phyloP scores from a whole-genome alignment of 805 yeast species.

The Brettanomyces bruxellensis region DNA sequence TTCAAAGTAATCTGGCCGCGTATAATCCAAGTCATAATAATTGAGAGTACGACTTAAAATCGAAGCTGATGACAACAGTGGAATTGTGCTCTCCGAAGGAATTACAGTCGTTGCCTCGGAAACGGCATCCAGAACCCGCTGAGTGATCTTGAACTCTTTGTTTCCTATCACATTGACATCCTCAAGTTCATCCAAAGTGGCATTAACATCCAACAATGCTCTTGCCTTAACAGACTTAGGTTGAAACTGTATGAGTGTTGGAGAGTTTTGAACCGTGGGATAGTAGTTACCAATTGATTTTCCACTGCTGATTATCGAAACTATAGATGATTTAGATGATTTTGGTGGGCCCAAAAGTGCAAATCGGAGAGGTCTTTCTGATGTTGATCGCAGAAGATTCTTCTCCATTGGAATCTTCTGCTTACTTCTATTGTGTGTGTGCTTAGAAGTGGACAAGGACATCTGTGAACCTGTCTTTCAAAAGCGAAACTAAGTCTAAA shows the following conservation, averaged over 20 bases:
- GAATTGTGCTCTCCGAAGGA: background rate
- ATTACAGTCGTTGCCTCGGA: background rate
- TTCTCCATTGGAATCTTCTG: constrained; percentile 5
- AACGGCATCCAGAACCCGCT: constrained; percentile 6
- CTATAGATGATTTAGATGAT: constrained; percentile 24
- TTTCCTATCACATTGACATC: constrained; percentile 16
- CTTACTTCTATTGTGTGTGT: background rate
- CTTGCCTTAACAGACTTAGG: constrained; percentile 33
- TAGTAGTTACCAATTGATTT: constrained; percentile 54
- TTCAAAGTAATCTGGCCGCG: constrained; percentile 11
- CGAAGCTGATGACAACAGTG: background rate
- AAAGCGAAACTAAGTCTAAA: no score
- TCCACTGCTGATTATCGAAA: constrained; percentile 21
- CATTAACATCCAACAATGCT: constrained; percentile 38
- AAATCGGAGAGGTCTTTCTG: constrained; percentile 22
- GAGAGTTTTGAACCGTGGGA: constrained; percentile 58
- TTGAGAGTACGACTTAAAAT: constrained; percentile 11
- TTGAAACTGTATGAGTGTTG: constrained; percentile 45
- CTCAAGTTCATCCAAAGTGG: constrained; percentile 30
- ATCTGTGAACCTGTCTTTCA: no score
- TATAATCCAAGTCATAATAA: constrained; percentile 22
- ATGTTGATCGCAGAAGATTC: constrained; percentile 19
- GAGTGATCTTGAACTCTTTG: constrained; percentile 9
- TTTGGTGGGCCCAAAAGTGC: constrained; percentile 25
- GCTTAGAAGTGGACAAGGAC: no score